Conservation (phyloP, 2,329 filamentous ascomycete species). For the Hyphodiscus sp. region DNA sequence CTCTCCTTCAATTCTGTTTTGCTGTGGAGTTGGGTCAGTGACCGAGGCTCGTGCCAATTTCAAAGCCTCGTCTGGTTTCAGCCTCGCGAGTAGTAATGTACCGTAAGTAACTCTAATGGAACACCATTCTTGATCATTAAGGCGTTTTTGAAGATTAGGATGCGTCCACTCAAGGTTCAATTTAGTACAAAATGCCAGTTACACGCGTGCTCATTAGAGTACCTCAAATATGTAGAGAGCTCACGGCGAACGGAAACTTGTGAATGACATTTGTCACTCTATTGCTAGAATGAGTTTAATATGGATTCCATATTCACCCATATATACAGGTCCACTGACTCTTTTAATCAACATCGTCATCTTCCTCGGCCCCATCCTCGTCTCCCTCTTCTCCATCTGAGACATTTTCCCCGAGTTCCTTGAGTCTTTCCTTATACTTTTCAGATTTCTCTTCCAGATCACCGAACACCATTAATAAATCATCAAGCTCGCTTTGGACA, state of each 20-base stretch:
- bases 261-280: background rate
- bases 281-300: too few relatives aligned
- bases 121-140: too few relatives aligned
- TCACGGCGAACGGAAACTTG: background rate
- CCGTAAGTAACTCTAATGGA: too few relatives aligned
- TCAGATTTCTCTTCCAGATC: slow-evolving; percentile 72
- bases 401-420: slow-evolving; percentile 62
- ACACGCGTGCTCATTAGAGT: too few relatives aligned
- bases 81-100: background rate
- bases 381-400: slow-evolving; percentile 68
- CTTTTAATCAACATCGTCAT: background rate
- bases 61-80: background rate
- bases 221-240: too few relatives aligned
- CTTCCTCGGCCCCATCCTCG: slow-evolving; percentile 46
- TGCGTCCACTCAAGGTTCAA: too few relatives aligned
- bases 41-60: background rate
- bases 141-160: too few relatives aligned
- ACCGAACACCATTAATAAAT: slow-evolving; percentile 73
- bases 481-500: slow-evolving; percentile 69
- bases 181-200: too few relatives aligned
- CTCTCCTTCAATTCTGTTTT: background rate
- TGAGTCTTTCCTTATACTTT: slow-evolving; percentile 53
- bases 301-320: background rate
- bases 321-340: background rate
- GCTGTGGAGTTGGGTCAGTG: background rate